Conservation (phyloP, 768 basidiomycete species). For the Guyanaporus albipodus region DNA sequence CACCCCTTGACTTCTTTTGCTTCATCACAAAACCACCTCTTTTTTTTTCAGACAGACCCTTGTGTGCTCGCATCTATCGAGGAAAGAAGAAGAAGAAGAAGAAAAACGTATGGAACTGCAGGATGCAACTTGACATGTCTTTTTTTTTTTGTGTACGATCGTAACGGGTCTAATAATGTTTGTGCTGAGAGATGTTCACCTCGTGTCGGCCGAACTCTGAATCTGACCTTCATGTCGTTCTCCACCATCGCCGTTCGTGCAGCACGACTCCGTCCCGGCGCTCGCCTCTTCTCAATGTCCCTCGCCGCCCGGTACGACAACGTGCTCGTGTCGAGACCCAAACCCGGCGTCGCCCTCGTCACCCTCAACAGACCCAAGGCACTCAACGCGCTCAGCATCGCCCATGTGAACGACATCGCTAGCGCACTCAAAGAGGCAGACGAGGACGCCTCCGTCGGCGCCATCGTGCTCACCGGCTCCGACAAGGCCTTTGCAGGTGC, state of each 20-base stretch:
- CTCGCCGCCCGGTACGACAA: constrained; percentile 48
- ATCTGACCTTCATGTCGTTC: no score
- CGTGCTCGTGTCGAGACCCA: constrained; percentile 66
- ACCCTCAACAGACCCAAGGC: constrained; percentile 88
- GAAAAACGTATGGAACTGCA: constrained; percentile 13
- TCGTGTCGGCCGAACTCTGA: no score
- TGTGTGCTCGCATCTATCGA: constrained; percentile 13
- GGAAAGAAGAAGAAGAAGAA: constrained; percentile 7
- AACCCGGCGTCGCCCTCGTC: constrained; percentile 67
- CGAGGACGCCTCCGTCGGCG: constrained; percentile 65
- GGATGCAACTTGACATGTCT: constrained; percentile 2
- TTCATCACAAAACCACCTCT: background rate
- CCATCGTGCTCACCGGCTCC: constrained; percentile 89
- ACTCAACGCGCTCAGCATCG: constrained; percentile 80
- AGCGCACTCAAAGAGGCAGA: constrained; percentile 69
- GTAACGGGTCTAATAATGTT: no score
- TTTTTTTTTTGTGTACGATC: constrained; percentile 6
- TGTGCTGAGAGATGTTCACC: no score
- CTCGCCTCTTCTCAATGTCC: constrained; percentile 26
- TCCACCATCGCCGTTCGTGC: no score
- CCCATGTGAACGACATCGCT: constrained; percentile 80
- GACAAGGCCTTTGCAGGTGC: constrained; percentile 90
- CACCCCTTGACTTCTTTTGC: background rate
- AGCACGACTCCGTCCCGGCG: no score
- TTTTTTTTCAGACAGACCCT: background rate